Evolutionary conservation across 768 basidiomycete species (phyloP), one percentile per base, ranked within the genome.

Genomic region (Tubosaeta sp.): DNA sequence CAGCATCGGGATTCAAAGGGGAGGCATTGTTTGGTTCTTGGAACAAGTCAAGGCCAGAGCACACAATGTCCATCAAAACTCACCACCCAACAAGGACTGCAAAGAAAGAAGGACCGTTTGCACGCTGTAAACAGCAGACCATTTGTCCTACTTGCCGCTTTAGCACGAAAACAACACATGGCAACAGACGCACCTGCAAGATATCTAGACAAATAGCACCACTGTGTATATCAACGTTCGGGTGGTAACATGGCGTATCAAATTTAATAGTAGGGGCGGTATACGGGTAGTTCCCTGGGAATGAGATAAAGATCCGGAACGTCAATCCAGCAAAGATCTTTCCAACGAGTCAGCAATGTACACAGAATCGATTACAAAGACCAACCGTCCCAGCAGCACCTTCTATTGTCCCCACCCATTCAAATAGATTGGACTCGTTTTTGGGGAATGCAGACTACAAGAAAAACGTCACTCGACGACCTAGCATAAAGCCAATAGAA

Each of bases 1-100:
- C 88, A 2, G 93, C 93, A 57, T 94, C 92, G 7, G 84, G 74
- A 65, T 94, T 94, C 51, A 95, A 71, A 7, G 93, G 93, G 6
- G 91, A 94, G 14, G 86, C 87, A 65, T 94, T 94, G 75, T 95
- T 94, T 24, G 92, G 93, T 69, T 95, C 92, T 42, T 91, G 9
- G 13, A 60, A 30, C 49, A 35, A 16, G 46, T 19, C 24, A 31
- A 1, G 34, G 27, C 24, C 31, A 49, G 18, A 45, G 14, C 34
- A n/a, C 16, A n/a, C 43, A 6, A 40, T 43, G 32, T 41, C 24
- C 18, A 44, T 36, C 7, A 12, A 2, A n/a, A 69, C 80, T 34
- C 60, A 91, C 91, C 91, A 59, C 92, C 92, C 42, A 95, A 77
- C 32, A 95, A 72, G 10, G 87, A 90, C 63, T 95, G 93, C 49